These are phyloP conservation scores for Solanum hybrid DNA, from an alignment of 305 asterid species.

Conservation along the genomic window DNA sequence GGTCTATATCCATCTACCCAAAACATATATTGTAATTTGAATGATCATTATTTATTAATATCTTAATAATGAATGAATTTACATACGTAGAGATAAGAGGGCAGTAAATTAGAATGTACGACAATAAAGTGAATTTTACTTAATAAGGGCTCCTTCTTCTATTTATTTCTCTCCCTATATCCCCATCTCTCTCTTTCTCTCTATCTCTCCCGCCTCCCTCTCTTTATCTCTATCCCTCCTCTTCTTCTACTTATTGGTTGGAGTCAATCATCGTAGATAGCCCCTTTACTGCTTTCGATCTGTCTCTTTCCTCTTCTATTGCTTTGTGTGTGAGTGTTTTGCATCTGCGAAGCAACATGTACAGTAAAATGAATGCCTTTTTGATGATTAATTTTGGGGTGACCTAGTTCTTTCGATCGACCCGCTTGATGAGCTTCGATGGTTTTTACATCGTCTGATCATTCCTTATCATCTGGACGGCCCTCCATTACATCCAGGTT, in stretches of 20 bases:
- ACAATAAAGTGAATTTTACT: no score
- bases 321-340: neutral
- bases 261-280: neutral
- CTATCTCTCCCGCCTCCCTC: no score
- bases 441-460: neutral
- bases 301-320: neutral
- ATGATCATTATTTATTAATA: neutral
- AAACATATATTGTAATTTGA: no score
- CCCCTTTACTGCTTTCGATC: neutral
- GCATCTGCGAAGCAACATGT: no score
- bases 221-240: no score
- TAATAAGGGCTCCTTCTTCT: no score
- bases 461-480: fast-evolving
- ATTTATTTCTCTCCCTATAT: neutral
- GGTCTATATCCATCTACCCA: neutral
- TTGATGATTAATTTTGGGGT: neutral
- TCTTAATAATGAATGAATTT: no score
- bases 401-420: neutral
- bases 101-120: neutral
- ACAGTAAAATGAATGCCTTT: no score
- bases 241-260: neutral
- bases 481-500: neutral
- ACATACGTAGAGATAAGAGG: no score
- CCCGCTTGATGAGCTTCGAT: neutral
- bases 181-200: no score